Conservation (phyloP, 768 basidiomycete genomes). For the Naematelia encephala region DNA sequence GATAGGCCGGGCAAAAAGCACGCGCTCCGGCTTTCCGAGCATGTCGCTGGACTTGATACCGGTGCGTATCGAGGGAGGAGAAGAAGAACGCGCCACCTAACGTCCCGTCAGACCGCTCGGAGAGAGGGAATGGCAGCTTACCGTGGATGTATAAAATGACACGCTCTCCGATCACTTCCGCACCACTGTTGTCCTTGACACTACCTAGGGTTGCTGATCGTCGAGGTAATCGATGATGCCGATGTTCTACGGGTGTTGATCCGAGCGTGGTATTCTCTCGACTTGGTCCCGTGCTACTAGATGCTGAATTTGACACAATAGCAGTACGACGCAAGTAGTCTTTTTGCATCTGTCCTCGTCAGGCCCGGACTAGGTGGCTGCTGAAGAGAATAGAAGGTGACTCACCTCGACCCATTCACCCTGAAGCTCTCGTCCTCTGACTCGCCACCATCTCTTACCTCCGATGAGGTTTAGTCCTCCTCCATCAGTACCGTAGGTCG, state of each 20-base stretch:
- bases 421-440: slow-evolving; percentile 45
- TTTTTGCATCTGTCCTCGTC: slow-evolving; percentile 46
- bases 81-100: slow-evolving; percentile 52
- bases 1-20: slow-evolving; percentile 48
- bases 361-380: slow-evolving; percentile 2
- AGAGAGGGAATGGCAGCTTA: slow-evolving; percentile 7
- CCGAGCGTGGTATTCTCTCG: background rate
- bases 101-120: background rate
- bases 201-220: slow-evolving; percentile 28
- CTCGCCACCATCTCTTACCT: slow-evolving; percentile 49
- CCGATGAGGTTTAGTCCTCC: slow-evolving; percentile 46
- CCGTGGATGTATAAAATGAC: slow-evolving; percentile 52
- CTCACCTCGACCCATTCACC: slow-evolving; percentile 52
- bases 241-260: background rate
- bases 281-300: background rate
- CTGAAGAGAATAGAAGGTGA: no score
- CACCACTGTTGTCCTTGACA: slow-evolving; percentile 35
- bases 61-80: slow-evolving; percentile 51
- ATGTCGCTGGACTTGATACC: slow-evolving; percentile 51
- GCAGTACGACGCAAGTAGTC: slow-evolving; percentile 41
- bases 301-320: slow-evolving; percentile 4
- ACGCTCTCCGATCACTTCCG: slow-evolving; percentile 34
- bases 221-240: slow-evolving; percentile 18
- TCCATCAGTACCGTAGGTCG: slow-evolving; percentile 38
- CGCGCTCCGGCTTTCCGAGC: slow-evolving; percentile 51